Conservation (phyloP, 2,329 filamentous ascomycete species). For the Penicillium sp. region DNA sequence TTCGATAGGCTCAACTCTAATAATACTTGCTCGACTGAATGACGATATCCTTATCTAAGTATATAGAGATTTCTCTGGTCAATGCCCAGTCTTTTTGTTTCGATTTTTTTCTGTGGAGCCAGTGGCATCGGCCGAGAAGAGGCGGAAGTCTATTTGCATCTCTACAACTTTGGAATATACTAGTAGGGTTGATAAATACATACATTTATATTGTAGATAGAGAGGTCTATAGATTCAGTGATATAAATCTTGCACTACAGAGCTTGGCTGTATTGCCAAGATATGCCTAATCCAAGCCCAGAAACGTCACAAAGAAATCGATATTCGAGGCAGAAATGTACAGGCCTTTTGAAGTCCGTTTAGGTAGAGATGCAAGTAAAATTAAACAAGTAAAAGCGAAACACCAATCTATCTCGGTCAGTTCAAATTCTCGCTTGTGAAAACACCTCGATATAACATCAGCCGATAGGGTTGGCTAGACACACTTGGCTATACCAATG, state of each 20-base stretch:
- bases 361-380: constrained; percentile 14
- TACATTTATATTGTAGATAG: too few relatives aligned
- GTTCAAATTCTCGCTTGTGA: constrained; percentile 24
- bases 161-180: not conserved
- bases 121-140: not conserved
- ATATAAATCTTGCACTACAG: not conserved
- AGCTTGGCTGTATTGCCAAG: not conserved
- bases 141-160: not conserved
- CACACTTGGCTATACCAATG: constrained; percentile 10
- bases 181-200: too few relatives aligned
- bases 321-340: constrained; percentile 17
- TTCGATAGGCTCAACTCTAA: not conserved
- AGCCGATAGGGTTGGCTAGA: constrained; percentile 3
- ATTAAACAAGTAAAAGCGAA: constrained; percentile 21
- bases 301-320: not conserved
- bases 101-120: not conserved
- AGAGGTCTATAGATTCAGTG: too few relatives aligned
- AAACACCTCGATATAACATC: constrained; percentile 23
- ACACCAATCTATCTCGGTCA: constrained; percentile 26
- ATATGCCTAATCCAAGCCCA: not conserved
- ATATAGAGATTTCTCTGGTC: not conserved
- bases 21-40: not conserved
- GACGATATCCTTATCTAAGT: not conserved
- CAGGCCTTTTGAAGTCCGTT: constrained; percentile 21
- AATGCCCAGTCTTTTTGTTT: not conserved